Percentiles rank a stretch among this genome's conserved stretches.
Evolutionary conservation across 192 early-diverging fungal species (phyloP).

Genomic region (Backusella westeae): DNA sequence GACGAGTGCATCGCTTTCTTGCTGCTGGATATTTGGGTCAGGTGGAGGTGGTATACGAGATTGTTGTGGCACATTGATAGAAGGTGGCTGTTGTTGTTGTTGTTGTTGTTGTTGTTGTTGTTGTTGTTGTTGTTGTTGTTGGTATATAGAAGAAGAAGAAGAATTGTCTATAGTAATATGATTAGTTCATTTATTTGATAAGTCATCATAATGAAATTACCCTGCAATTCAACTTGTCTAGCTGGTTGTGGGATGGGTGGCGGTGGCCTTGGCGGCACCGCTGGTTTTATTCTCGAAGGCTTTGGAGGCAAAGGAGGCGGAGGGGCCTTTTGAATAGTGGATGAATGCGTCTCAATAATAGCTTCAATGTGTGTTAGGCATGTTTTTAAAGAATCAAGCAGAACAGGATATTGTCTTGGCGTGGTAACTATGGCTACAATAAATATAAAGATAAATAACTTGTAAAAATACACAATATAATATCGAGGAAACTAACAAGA

Average conservation of each 20-base stretch:
- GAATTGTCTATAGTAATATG: slow-evolving; percentile 3
- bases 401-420: slow-evolving; percentile 19
- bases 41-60: neutral
- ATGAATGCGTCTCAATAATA: slow-evolving; percentile 23
- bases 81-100: neutral
- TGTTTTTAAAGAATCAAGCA: slow-evolving; percentile 23
- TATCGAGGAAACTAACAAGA: slow-evolving; percentile 42
- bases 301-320: slow-evolving; percentile 53
- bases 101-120: neutral
- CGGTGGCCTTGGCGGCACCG: slow-evolving; percentile 44
- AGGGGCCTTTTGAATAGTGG: slow-evolving; percentile 10
- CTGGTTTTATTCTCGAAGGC: slow-evolving; percentile 50
- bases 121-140: neutral
- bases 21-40: neutral
- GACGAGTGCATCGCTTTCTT: neutral
- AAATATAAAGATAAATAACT: neutral
- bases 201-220: neutral
- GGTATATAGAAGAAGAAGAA: neutral
- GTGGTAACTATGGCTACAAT: slow-evolving; percentile 26
- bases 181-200: neutral
- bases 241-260: slow-evolving; percentile 39
- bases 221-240: slow-evolving; percentile 9
- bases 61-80: neutral
- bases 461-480: too few relatives aligned
- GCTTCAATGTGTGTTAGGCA: slow-evolving; percentile 27